Base-by-base conservation (phyloP, 2,329 filamentous ascomycete species). In the Colletotrichum sansevieriae region DNA sequence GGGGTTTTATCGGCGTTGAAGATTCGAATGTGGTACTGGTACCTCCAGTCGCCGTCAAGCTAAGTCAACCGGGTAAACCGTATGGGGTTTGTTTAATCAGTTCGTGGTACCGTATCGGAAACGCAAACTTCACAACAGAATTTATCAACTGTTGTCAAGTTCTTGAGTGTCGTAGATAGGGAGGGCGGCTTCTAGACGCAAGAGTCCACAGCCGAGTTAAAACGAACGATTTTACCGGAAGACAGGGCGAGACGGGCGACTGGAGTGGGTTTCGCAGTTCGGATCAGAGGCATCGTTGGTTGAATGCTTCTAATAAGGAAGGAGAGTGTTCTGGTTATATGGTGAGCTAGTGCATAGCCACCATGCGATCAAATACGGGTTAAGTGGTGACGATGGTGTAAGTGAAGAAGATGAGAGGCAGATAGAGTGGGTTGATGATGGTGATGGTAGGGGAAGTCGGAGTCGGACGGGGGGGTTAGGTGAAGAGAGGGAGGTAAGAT, bases 191-290 rank as follows among this genome's bases (percentile, higher is more conserved):
- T 78, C 79, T 85, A 87, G 78, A 83, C 78, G 75, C 78, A 69
- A 64, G 72, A 74, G 78, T 76, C 77, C 76, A 75, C 75, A 79
- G 79, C 80, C 78, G 80, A 81, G 77, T 82, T 83, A 84, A 83
- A 83, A 86, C 83, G 78, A 82, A 83, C 78, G 83, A 87, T 83
- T 78, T 83, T 79, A 87, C 86, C 85, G 86, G 86, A 83, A 77
- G 85, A 88, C 87, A 81, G 83, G 81, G 83, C 85, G 80, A 83
- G 85, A 86, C 87, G 82, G 85, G 84, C 87, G 87, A 90, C 88
- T 90, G 87, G 85, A 82, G 81, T 82, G 73, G 78, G 79, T 77
- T 77, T 73, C 75, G 75, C 75, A 75, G 78, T 78, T 80, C 79
- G 82, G 83, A 81, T 84, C 88, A 88, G 77, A 85, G 82, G 83